A percentile compares a stretch with the other conserved stretches of the same genome.
Conservation (phyloP, 1,139 yeast species). For the Suhomyces maxii region DNA sequence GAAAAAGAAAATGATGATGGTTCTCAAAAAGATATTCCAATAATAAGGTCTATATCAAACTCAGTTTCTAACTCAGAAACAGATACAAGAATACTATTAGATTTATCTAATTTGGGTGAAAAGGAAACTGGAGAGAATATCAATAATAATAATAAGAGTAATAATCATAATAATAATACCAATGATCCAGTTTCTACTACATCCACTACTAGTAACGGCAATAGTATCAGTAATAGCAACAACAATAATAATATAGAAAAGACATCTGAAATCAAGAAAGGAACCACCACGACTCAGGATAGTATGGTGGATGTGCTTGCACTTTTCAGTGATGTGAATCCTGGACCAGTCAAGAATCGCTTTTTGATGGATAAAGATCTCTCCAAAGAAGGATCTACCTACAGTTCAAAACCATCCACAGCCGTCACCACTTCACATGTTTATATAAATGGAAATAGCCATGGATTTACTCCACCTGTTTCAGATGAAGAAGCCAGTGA, state of each 20-base stretch:
- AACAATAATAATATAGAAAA: not conserved
- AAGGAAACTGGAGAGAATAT: not conserved
- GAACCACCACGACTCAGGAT: slow-evolving; percentile 16
- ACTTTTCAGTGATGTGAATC: slow-evolving; percentile 13
- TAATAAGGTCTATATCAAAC: not conserved
- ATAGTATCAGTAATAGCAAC: not conserved
- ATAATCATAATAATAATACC: too few relatives aligned
- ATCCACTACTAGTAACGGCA: not conserved
- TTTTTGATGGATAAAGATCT: slow-evolving; percentile 4
- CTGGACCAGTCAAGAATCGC: slow-evolving; percentile 1
- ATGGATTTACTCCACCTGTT: slow-evolving; percentile 22
- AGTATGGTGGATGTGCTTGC: slow-evolving; percentile 17
- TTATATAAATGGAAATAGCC: slow-evolving; percentile 1
- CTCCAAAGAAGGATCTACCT: slow-evolving; percentile 2
- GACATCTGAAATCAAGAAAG: slow-evolving; percentile 4
- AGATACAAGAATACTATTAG: not conserved
- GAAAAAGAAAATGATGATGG: not conserved
- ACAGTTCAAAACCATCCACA: not conserved
- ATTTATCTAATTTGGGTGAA: slow-evolving; percentile 1
- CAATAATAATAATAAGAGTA: not conserved
- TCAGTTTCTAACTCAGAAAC: not conserved
- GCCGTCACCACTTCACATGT: not conserved
- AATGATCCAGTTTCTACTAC: not conserved
- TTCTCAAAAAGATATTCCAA: not conserved
- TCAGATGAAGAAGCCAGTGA: slow-evolving; percentile 16